Conservation (phyloP, 2,329 filamentous ascomycete genomes). For the Sarocladium strictum region DNA sequence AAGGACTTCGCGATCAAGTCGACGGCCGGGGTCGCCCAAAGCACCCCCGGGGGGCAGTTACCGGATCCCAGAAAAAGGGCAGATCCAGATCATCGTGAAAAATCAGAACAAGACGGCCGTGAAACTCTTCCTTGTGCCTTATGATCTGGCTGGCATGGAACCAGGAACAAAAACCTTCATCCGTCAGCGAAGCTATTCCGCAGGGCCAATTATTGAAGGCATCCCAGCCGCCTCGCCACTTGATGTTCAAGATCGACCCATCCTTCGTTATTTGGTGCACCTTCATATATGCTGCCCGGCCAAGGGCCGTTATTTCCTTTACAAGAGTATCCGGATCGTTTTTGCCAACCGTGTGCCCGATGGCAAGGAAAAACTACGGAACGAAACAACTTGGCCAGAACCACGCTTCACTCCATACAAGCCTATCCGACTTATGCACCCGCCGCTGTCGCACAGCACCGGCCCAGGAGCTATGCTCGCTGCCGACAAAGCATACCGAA, state of each 20-base stretch:
- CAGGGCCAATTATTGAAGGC: slow-evolving; percentile 75
- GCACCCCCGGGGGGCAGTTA: slow-evolving; percentile 84
- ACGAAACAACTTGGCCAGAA: slow-evolving; percentile 84
- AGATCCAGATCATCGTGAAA: slow-evolving; percentile 94
- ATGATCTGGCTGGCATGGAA: slow-evolving; percentile 88
- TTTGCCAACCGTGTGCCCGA: slow-evolving; percentile 96
- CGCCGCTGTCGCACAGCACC: slow-evolving; percentile 27
- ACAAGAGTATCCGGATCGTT: slow-evolving; percentile 88
- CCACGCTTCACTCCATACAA: slow-evolving; percentile 84
- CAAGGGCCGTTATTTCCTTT: slow-evolving; percentile 79
- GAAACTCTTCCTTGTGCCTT: slow-evolving; percentile 90
- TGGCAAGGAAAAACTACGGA: slow-evolving; percentile 84
- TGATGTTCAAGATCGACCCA: slow-evolving; percentile 50
- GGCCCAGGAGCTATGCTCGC: slow-evolving; percentile 43
- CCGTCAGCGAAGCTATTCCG: slow-evolving; percentile 86
- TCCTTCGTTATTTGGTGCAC: slow-evolving; percentile 84
- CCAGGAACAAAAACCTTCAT: slow-evolving; percentile 94
- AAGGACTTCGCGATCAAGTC: slow-evolving; percentile 25
- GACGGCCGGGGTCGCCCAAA: slow-evolving; percentile 43
- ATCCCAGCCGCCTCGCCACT: slow-evolving; percentile 23
- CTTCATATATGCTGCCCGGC: slow-evolving; percentile 86
- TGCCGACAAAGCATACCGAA: slow-evolving; percentile 53
- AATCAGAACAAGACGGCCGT: slow-evolving; percentile 98
- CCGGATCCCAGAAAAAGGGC: slow-evolving; percentile 87
- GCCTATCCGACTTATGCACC: slow-evolving; percentile 49